phyloP scores from a whole-genome alignment of 805 yeast genomes.

The Allodekkera sacchari region DNA sequence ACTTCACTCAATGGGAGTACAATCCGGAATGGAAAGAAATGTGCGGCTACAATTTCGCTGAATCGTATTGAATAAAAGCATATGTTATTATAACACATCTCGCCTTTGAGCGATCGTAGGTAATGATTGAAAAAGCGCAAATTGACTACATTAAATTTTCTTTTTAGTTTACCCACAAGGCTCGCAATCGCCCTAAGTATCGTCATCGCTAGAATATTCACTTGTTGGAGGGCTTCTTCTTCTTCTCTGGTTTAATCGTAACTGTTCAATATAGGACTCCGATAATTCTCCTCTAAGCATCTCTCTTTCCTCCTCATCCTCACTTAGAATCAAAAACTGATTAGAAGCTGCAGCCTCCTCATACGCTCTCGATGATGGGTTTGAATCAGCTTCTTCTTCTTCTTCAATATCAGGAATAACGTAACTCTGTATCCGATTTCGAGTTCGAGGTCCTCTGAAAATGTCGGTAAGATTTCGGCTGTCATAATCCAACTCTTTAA shows the following conservation, averaged over 20 bases:
- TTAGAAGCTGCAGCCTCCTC: conserved; percentile 4
- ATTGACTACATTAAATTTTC: too few relatives aligned
- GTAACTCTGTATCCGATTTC: too few relatives aligned
- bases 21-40: conserved; percentile 5
- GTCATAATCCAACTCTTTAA: conserved; percentile 11
- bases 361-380: conserved; percentile 2
- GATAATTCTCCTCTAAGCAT: conserved; percentile 4
- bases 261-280: conserved; percentile 1
- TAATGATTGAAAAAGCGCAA: too few relatives aligned
- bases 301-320: conserved; percentile 4
- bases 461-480: conserved; percentile 7
- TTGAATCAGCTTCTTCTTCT: conserved; percentile 3
- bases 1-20: conserved; percentile 5
- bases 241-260: not conserved
- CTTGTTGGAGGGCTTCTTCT: not conserved
- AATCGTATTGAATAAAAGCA: conserved; percentile 1
- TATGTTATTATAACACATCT: too few relatives aligned
- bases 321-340: conserved; percentile 6
- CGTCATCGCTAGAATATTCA: not conserved
- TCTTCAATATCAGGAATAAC: not conserved
- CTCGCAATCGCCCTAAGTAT: too few relatives aligned
- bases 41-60: conserved; percentile 10
- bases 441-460: too few relatives aligned
- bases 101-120: too few relatives aligned
- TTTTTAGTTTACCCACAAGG: too few relatives aligned